phyloP scores from a whole-genome alignment of 225 moss, liverwort and hornwort species.

The Sphagnum contortum region DNA sequence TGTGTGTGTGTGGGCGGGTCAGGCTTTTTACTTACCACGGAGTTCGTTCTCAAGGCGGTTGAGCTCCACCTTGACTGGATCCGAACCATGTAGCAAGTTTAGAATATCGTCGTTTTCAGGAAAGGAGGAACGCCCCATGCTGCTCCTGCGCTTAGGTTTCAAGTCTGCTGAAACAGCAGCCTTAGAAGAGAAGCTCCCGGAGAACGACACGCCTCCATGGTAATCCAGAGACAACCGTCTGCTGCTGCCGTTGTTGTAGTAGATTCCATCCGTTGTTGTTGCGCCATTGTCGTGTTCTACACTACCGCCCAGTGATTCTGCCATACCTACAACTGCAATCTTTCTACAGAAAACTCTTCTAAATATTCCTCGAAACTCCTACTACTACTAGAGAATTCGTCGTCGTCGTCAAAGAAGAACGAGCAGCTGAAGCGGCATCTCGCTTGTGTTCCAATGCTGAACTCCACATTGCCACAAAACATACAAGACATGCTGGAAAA shows the following conservation, averaged over 20 bases:
- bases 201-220: neutral
- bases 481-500: too few species aligned
- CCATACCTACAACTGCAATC: constrained; percentile 25
- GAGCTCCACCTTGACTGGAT: constrained; percentile 99
- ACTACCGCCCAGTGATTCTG: constrained; percentile 70
- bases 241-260: constrained; percentile 22
- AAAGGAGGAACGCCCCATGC: constrained; percentile 44
- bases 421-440: too few species aligned
- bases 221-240: constrained; percentile 51
- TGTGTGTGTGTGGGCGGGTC: neutral
- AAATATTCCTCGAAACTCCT: too few species aligned
- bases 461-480: too few species aligned
- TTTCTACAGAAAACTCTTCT: too few species aligned
- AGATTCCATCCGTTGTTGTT: constrained; percentile 37
- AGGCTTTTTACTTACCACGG: constrained; percentile 46
- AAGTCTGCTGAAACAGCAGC: constrained; percentile 25
- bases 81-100: constrained; percentile 93
- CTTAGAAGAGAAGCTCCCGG: constrained; percentile 28
- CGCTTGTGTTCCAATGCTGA: too few species aligned
- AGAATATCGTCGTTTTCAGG: constrained; percentile 74
- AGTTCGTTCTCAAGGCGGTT: constrained; percentile 97
- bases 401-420: too few species aligned
- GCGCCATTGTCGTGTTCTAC: constrained; percentile 71
- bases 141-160: constrained; percentile 56
- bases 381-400: too few species aligned